Base-by-base conservation (phyloP, 2,329 filamentous ascomycete species). In the Gnomoniopsis smithogilvyi region DNA sequence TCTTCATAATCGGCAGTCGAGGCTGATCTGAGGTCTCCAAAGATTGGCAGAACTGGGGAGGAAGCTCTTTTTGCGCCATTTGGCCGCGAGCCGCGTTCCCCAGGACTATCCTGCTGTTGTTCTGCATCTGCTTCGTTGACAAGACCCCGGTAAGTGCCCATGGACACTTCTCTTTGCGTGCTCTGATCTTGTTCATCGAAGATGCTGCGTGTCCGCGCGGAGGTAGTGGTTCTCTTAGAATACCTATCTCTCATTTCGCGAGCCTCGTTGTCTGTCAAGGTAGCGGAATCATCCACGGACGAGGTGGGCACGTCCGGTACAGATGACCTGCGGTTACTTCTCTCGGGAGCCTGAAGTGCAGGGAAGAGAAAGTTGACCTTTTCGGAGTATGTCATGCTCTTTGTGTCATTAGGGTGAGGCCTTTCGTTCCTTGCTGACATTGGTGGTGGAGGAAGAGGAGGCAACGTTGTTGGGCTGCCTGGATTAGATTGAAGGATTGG, bases 381-480 rank as follows among this genome's bases (percentile, higher is more conserved):
- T 64, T 85, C 82, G 54, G 84, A 74, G 61, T 83, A 78, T 0
- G 80, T 83, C 82, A 84, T 85, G 66, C 80, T 84, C 68, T 78
- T 79, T 3, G 80, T 83, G 61, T 81, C 70, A 60, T 83, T 84
- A 2, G 80, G 78, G 6, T 76, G 72, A 19, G 81, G 73, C 17
- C 78, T 69, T 43, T 68, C 59, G 7, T 73, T 64, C 17, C 70
- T 66, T 24, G 72, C 71, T 19, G 75, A 73, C 52, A 73, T 75
- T 1, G 82, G 79, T 1, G 78, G 72, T 19, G 73, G 70, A 7
- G 80, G 80, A n/a, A 83, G 73, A 22, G 81, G 78, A 7, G 81
- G 80, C n/a, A 84, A 72, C 52, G 76, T 70, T 6, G 74, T 79
- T 17, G 79, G 79, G 62, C 75, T 81, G 43, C 77, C 78, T 11